Conservation (phyloP, 768 basidiomycete species). For the Wakefieldia striispora region DNA sequence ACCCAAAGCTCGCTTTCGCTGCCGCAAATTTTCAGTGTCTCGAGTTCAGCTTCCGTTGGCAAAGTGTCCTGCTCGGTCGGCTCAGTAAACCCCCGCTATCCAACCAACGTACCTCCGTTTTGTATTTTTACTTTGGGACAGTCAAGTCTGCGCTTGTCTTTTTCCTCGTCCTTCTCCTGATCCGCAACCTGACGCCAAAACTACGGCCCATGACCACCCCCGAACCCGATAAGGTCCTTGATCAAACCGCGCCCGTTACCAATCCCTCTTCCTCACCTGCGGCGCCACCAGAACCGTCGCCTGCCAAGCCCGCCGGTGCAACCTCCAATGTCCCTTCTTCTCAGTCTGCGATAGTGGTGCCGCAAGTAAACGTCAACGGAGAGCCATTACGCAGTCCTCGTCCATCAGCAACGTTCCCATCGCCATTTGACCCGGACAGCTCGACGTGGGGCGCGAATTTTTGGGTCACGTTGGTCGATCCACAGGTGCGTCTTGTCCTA, state of each 20-base stretch:
- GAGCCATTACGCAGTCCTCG: constrained; percentile 32
- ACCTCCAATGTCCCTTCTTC: constrained; percentile 11
- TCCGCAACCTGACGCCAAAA: constrained; percentile 3
- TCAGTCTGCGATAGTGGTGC: constrained; percentile 23
- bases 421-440: constrained; percentile 33
- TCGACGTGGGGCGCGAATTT: constrained; percentile 85
- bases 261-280: background rate
- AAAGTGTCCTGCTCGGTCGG: constrained; percentile 8
- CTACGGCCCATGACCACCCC: constrained; percentile 21
- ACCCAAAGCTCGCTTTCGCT: constrained; percentile 19
- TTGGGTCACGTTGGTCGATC: constrained; percentile 93
- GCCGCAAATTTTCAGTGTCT: constrained; percentile 27
- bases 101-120: constrained; percentile 4
- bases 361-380: constrained; percentile 36
- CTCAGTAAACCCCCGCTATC: constrained; percentile 10
- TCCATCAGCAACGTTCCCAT: constrained; percentile 25
- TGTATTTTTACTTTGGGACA: constrained; percentile 23
- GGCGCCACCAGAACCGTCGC: constrained; percentile 4
- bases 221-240: constrained; percentile 25
- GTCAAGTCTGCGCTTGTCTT: background rate
- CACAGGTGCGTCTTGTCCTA: constrained; percentile 56
- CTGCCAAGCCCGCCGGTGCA: constrained; percentile 8
- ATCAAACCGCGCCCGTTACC: constrained; percentile 18
- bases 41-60: constrained; percentile 5
- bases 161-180: background rate